Evolutionary conservation across 495 filamentous ascomycete genomes (phyloP).

Genomic region (Pyrenopolyporus hunteri): DNA sequence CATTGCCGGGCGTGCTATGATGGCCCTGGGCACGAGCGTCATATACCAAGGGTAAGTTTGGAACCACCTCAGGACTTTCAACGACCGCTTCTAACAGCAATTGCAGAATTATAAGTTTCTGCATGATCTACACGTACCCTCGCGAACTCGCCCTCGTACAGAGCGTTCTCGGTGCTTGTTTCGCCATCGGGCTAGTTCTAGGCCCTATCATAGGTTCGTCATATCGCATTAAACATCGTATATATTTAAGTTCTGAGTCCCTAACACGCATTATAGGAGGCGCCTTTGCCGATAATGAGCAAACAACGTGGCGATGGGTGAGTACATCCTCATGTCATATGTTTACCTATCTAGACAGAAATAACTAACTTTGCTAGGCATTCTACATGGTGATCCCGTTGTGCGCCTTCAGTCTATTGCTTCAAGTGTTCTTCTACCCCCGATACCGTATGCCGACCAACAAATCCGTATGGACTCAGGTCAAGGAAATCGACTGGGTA

Average conservation of each 20-base stretch:
- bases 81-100: conserved; percentile 8
- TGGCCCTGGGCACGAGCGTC: conserved; percentile 50
- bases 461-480: conserved; percentile 37
- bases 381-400: conserved; percentile 71
- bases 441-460: conserved; percentile 50
- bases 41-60: conserved; percentile 52
- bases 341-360: not conserved
- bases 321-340: not conserved
- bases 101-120: conserved; percentile 45
- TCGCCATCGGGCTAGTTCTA: conserved; percentile 58
- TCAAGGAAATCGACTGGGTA: conserved; percentile 52
- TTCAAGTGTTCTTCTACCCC: conserved; percentile 61
- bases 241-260: not conserved
- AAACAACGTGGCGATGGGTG: conserved; percentile 59
- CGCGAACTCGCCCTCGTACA: conserved; percentile 56
- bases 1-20: conserved; percentile 55
- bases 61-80: no score
- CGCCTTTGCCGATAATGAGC: conserved; percentile 58
- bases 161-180: conserved; percentile 47
- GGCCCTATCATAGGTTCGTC: conserved; percentile 63
- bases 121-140: conserved; percentile 51
- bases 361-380: conserved; percentile 35
- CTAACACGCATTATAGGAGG: conserved; percentile 16
- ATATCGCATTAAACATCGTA: not conserved
- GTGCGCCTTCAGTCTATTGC: conserved; percentile 55